Conservation (phyloP, 2,329 filamentous ascomycete species). For the Fusarium sp. region DNA sequence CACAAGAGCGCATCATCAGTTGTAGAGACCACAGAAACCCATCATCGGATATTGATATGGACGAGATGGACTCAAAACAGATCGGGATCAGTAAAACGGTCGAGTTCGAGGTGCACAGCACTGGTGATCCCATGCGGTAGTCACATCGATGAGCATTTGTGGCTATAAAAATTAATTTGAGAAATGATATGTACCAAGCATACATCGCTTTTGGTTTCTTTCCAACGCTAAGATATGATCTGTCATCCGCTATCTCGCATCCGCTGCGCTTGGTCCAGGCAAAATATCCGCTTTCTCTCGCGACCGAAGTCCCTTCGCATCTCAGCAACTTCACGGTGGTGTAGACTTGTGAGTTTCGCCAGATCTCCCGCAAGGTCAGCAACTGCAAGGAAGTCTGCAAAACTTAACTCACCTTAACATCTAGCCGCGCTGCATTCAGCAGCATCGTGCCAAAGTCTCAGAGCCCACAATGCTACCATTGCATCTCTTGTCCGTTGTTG, state of each 20-base stretch:
- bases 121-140: slow-evolving; percentile 19
- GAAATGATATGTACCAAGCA: background rate
- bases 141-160: no score
- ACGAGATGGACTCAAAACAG: slow-evolving; percentile 41
- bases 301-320: background rate
- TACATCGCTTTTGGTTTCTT: background rate
- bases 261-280: background rate
- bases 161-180: background rate
- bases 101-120: slow-evolving; percentile 36
- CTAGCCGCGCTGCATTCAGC: background rate
- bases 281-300: background rate
- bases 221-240: rapidly evolving
- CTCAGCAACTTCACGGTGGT: rapidly evolving
- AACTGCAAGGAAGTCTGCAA: rapidly evolving
- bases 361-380: background rate
- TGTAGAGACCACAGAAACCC: slow-evolving; percentile 28
- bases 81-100: slow-evolving; percentile 45
- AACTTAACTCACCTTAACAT: background rate
- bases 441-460: slow-evolving; percentile 32
- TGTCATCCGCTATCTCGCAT: background rate
- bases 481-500: background rate
- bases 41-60: slow-evolving; percentile 43
- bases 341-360: background rate
- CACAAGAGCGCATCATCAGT: slow-evolving; percentile 44
- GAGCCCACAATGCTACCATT: slow-evolving; percentile 25